Percentiles rank a stretch among this genome's conserved stretches.
These are phyloP conservation scores for Glycine soja DNA, from an alignment of 306 rosid genomes.

Conservation along the genomic window DNA sequence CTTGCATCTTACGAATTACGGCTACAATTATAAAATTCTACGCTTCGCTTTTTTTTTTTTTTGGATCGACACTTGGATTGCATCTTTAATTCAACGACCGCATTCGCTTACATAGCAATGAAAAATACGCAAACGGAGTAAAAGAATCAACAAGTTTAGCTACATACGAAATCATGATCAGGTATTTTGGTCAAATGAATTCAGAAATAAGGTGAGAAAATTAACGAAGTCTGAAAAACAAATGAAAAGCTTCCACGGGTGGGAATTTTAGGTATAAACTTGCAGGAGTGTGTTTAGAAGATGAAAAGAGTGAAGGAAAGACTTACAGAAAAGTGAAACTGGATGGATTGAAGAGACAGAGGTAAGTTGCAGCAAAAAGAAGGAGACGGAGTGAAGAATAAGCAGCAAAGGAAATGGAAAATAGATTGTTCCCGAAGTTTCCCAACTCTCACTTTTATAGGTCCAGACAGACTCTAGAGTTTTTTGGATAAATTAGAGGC, in stretches of 20 bases:
- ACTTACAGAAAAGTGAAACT: conserved; percentile 8
- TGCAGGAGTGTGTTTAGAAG: background rate
- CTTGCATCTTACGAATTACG: background rate
- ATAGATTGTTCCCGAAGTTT: background rate
- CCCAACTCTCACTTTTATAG: background rate
- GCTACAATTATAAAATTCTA: background rate
- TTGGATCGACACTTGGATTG: too few species aligned
- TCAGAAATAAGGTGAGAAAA: background rate
- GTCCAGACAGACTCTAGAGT: too few species aligned
- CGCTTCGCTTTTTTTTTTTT: too few species aligned
- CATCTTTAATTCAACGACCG: conserved; percentile 3
- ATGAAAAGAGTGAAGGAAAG: background rate
- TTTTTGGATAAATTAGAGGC: too few species aligned
- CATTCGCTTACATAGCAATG: background rate
- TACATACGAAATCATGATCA: background rate
- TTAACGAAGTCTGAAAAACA: background rate
- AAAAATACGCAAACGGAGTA: background rate
- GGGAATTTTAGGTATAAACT: too few species aligned
- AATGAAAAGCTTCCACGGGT: background rate
- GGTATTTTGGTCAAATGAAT: background rate
- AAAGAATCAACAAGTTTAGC: background rate
- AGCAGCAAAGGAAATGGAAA: background rate
- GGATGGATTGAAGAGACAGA: background rate
- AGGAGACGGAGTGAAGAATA: background rate
- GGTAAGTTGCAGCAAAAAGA: background rate